Base-by-base conservation (phyloP, 495 filamentous ascomycete genomes). In the Cairneyella variabilis region DNA sequence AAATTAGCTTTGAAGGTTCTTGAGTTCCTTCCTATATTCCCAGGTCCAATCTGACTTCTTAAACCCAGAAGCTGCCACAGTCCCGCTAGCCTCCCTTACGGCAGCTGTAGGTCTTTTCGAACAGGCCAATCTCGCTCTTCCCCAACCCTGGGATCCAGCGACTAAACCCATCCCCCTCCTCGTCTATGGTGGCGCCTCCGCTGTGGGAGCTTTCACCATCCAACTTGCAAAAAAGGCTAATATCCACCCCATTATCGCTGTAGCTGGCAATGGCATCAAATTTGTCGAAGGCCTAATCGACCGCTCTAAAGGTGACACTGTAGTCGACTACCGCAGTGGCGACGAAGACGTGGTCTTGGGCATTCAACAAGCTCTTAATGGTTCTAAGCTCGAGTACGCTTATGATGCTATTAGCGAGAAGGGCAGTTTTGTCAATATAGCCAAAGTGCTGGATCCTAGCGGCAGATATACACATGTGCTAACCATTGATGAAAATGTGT, bases 51-150 rank as follows among this genome's bases (percentile, higher is more conserved):
- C 25, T 16, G 53, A 57, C 18, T 56, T 55, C 54, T 7, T 17
- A 28, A 22, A 37, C 16, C 20, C 59, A 77, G 84, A 89, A 68
- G 87, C 80, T 7, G 80, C 86, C 0, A 80, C 87, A 0, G 69
- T 90, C 22, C 87, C 85, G 0, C 71, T 91, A 1, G 86, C 86
- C 1, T 83, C 82, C 21, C 76, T 88, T 78, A 90, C 88, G 0
- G 74, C 85, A 0, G 84, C 83, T 0, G 46, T 88, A 0, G 84
- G 75, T 0, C 66, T 90, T 0, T 86, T 82, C 57, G 61, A 66
- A 3, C 16, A 17, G 2, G 1, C 38, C 23, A 58, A 66, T 0
- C 74, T 90, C 10, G 63, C 64, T 3, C 74, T 90, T 2, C 85
- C 86, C 2, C 58, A 75, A 20, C 85, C 85, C 0, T 89, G 82